These are phyloP conservation scores for Porphyrellus cyaneotinctus DNA, from an alignment of 768 basidiomycete genomes.

Conservation along the genomic window DNA sequence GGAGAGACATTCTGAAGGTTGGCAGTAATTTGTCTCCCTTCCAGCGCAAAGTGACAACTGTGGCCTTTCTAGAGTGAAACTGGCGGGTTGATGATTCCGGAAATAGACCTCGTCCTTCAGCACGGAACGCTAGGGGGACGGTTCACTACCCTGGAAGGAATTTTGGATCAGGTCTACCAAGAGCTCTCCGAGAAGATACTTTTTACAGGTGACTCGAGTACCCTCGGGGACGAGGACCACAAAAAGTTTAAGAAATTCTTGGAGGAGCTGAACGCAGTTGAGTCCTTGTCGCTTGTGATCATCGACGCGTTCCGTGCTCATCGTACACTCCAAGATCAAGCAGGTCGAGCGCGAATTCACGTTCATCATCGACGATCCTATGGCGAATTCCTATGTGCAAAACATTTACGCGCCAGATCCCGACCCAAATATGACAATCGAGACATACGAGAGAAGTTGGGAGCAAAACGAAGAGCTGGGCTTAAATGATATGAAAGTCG, in stretches of 20 bases:
- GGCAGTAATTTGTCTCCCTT: slow-evolving; percentile 8
- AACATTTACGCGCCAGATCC: slow-evolving; percentile 97
- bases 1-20: slow-evolving; percentile 92
- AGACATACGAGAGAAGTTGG: slow-evolving; percentile 77
- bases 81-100: slow-evolving; percentile 84
- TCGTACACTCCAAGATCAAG: slow-evolving; percentile 53
- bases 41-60: neutral
- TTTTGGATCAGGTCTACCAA: slow-evolving; percentile 91
- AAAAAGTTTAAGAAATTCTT: slow-evolving; percentile 75
- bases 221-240: slow-evolving; percentile 40
- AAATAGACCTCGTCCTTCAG: slow-evolving; percentile 88
- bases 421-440: slow-evolving; percentile 88
- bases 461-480: slow-evolving; percentile 95
- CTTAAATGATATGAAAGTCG: slow-evolving; percentile 84
- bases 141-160: slow-evolving; percentile 96
- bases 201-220: slow-evolving; percentile 61
- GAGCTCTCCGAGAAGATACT: slow-evolving; percentile 89
- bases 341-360: slow-evolving; percentile 79
- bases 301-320: neutral
- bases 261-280: slow-evolving; percentile 65
- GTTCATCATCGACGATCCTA: slow-evolving; percentile 89
- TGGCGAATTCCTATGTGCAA: slow-evolving; percentile 94
- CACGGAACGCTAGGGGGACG: slow-evolving; percentile 94
- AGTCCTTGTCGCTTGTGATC: slow-evolving; percentile 15
- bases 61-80: slow-evolving; percentile 74